Evolutionary conservation across 352 stramenopile species (phyloP).

Genomic region (Phytophthora agathidicida): DNA sequence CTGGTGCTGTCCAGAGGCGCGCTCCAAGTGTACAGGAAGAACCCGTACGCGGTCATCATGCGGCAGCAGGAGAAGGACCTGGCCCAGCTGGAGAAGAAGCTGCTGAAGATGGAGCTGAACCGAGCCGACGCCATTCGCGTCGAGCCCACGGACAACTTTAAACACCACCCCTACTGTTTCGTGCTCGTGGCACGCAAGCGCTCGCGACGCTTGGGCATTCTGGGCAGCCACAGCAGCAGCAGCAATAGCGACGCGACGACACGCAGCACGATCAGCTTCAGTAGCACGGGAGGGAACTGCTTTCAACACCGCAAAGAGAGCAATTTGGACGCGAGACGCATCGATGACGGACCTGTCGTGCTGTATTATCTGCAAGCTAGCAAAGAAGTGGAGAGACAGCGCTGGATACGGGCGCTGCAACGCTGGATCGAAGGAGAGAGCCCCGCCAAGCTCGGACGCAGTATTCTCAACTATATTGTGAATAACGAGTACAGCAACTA

Average conservation of each 20-base stretch:
- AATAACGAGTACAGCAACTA: constrained; percentile 73
- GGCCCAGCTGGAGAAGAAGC: constrained; percentile 52
- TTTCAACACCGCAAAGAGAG: constrained; percentile 70
- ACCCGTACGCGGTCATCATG: constrained; percentile 41
- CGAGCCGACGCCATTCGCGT: constrained; percentile 66
- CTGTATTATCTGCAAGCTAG: constrained; percentile 75
- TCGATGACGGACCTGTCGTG: constrained; percentile 56
- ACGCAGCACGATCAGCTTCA: constrained; percentile 25
- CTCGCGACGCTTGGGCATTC: constrained; percentile 32
- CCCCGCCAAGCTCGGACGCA: constrained; percentile 56
- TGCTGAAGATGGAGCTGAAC: constrained; percentile 70
- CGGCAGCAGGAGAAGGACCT: constrained; percentile 47
- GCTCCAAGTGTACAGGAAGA: constrained; percentile 79
- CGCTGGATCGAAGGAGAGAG: constrained; percentile 74
- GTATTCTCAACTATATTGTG: constrained; percentile 76
- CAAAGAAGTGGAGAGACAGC: constrained; percentile 65
- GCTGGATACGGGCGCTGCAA: constrained; percentile 75
- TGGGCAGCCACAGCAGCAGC: constrained; percentile 2
- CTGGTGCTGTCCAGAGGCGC: constrained; percentile 66
- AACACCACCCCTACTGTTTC: constrained; percentile 71
- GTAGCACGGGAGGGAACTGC: constrained; percentile 37
- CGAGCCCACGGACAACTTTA: constrained; percentile 61
- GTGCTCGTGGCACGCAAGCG: constrained; percentile 67
- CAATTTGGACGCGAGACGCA: constrained; percentile 41
- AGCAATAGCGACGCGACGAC: constrained; percentile 11